Evolutionary conservation across 2,329 filamentous ascomycete genomes (phyloP), one percentile per base, ranked within the genome.

Genomic region (Neofusicoccum kwambonambiense): DNA sequence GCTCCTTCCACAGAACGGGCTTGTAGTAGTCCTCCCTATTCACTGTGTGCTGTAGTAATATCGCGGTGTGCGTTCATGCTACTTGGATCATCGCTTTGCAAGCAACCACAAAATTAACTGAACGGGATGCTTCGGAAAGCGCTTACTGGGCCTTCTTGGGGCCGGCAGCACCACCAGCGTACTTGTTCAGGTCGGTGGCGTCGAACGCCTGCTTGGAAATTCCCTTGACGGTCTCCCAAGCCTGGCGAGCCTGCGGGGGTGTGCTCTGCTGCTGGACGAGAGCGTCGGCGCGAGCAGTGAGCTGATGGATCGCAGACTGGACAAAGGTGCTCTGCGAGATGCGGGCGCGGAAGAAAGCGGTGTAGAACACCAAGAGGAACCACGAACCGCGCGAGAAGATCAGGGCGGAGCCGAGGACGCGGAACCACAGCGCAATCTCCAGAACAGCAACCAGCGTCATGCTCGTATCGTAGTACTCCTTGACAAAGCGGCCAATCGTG

Each of bases 401-500:
- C 68, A 98, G 80, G 67, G 92, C 92, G 37, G 91, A 90, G 63
- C 93, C 80, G 56, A 96, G 75, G 64, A 99, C 82, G 74, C 95
- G 92, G 79, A 90, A 82, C 89, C 93, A 96, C 66, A 98, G 87
- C 45, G 86, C 80, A 70, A 98, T 92, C 82, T 99, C 95, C 66
- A 99, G 90, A 52, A 84, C 83, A 42, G 94, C 90, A 37, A 99
- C 95, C 67, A 98, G 83, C 65, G 90, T 91, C 95, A 99, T 99
- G 79, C 92, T 96, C 67, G 87, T 82, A 77, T 99, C 95, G 77
- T 99, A 99, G 86, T 98, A 97, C 77, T 93, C 88, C 88, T 98
- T 98, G 78, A 99, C 93, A 74, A 99, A 99, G 73, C 85, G 86
- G 71, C 93, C 93, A 77, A 99, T 97, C 70, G 84, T 86, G 68